Evolutionary conservation across 768 basidiomycete genomes (phyloP), one percentile per base, ranked within the genome.

Genomic region (Hemileccinum rubropunctum): DNA sequence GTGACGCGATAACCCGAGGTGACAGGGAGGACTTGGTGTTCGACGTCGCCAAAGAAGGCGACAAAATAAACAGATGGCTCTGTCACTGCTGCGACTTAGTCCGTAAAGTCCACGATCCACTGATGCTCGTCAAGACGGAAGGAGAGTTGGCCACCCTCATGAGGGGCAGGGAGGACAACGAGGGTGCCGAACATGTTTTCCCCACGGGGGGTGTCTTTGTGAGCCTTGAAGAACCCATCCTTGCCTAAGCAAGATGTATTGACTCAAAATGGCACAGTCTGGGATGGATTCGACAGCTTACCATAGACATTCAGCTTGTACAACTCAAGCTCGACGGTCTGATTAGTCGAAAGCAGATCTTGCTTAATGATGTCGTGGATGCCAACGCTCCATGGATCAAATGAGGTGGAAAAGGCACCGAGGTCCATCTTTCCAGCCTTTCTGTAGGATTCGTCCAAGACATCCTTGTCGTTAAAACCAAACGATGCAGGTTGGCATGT

Each of bases 141-240:
- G 8, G 28, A 30, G 14, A 58, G 26, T 37, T 54, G 52, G 12
- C 58, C 56, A 3, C 55, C 48, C 15, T 49, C 46, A 36, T 58
- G 55, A 0, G 55, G 18, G 1, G 74, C 74, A 14, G 79, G 79
- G 43, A 79, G 71, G n/a, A 76, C 69, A 30, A 81, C 54, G 9
- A 83, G 69, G 1, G 80, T 80, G 1, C 76, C 79, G 33, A 82
- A 74, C 73, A 80, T 79, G 23, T 57, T 55, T 8, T 67, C 63
- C 8, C 63, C 56, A 4, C 73, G 72, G 3, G 76, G 77, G 0
- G 78, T 78, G 20, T 57, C 54, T 14, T 52, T 42, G 37, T 57
- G 50, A 1, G 46, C 42, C 35, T 53, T 57, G 48, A 47, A 53
- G 14, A 49, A 57, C 18, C 50, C 48, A 0, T 47, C 54, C 28